Evolutionary conservation across 2,329 filamentous ascomycete species (phyloP), one percentile per base, ranked within the genome.

Genomic region (Penicillium sp.): DNA sequence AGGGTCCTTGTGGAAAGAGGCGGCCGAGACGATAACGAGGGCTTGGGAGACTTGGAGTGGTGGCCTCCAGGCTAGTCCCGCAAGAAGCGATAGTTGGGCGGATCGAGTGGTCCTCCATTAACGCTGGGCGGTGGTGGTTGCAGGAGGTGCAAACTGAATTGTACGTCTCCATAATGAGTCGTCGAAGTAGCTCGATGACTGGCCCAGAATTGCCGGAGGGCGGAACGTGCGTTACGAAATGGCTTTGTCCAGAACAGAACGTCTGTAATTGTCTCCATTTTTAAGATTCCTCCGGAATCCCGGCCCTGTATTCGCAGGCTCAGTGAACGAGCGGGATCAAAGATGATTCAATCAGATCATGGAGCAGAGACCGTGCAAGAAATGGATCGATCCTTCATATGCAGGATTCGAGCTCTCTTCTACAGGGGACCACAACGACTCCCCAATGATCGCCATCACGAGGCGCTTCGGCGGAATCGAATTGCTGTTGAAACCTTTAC

Each of bases 401-500:
- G 20, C n/a, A 5, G 14, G 6, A 15, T 8, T 34, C 15, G 12
- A 35, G 2, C 7, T 22, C 11, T n/a, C 7, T 31, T n/a, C 11
- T 20, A 28, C 5, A 15, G 35, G 11, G 15, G 5, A 20, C 25
- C 49, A 6, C 47, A 37, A 60, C 35, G 58, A 63, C 59, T 57
- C 53, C 61, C 53, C 59, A 38, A 63, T 54, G 57, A 58, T 64
- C 63, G 60, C 59, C 66, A 65, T 61, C 52, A 62, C 59, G 56
- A 63, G 60, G 62, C 62, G 65, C 57, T 63, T 66, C 62, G 63
- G 63, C 58, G 63, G 66, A 66, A 34, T 51, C 58, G 59, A 57
- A 63, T 62, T 55, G 60, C 48, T 60, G 65, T 58, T 59, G 49
- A 64, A 65, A 63, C 61, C 55, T 61, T 63, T 65, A 68, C 66